phyloP scores from a whole-genome alignment of 2,329 filamentous ascomycete genomes.

The Trichoderma sp. region DNA sequence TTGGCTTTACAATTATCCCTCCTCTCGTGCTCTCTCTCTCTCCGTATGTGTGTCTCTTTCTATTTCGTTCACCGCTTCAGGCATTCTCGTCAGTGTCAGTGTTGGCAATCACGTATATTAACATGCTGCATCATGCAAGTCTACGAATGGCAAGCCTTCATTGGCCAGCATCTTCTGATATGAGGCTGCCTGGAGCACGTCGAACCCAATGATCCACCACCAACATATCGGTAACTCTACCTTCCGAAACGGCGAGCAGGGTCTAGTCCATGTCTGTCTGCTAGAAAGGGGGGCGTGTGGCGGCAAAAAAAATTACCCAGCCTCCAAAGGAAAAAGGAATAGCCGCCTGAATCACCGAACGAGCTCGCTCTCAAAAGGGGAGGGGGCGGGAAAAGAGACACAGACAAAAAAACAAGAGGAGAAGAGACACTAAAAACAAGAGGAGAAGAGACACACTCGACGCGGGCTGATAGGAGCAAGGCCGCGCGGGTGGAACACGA shows the following conservation, averaged over 20 bases:
- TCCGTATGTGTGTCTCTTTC: not conserved
- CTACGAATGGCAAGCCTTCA: not conserved
- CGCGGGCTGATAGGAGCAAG: not conserved
- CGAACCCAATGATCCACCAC: not conserved
- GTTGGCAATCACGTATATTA: not conserved
- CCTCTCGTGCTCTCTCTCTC: not conserved
- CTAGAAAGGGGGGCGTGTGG: not conserved
- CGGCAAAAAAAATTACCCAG: not conserved
- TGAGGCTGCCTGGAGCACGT: not conserved
- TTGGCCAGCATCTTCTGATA: not conserved
- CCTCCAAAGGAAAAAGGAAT: not conserved
- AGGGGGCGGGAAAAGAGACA: not conserved
- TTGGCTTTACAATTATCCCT: not conserved
- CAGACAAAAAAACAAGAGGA: not conserved
- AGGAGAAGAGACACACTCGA: not conserved
- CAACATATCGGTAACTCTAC: not conserved
- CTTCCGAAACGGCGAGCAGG: not conserved
- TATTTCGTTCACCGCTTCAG: constrained; percentile 2
- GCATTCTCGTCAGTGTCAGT: not conserved
- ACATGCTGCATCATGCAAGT: constrained; percentile 12
- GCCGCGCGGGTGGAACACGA: not conserved
- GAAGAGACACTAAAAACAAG: not conserved
- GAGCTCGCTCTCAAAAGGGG: not conserved
- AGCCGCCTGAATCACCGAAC: constrained; percentile 4
- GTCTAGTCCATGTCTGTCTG: not conserved